Percentiles rank a stretch among this genome's conserved stretches.
phyloP scores from a whole-genome alignment of 1,284 basidiomycete genomes.

The Ustilago xerochloae region DNA sequence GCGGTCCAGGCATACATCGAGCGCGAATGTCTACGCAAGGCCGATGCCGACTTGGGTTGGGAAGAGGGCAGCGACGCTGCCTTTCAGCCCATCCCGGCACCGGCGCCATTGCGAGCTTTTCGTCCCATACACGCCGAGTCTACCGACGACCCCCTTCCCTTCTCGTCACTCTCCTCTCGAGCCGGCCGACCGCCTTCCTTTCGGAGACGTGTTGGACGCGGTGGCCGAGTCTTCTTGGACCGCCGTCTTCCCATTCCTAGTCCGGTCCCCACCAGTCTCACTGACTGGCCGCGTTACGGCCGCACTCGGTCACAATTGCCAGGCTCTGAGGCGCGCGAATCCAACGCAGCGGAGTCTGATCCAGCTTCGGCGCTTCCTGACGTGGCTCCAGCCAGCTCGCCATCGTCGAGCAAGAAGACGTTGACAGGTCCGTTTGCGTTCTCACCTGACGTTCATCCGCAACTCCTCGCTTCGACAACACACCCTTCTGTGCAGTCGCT shows the following conservation, averaged over 20 bases:
- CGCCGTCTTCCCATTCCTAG: constrained; percentile 61
- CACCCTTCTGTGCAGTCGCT: constrained; percentile 37
- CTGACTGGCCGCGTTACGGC: constrained; percentile 58
- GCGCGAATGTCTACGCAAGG: constrained; percentile 58
- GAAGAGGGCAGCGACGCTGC: constrained; percentile 65
- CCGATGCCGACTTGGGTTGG: constrained; percentile 61
- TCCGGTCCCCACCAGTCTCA: constrained; percentile 60
- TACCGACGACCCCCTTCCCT: constrained; percentile 28
- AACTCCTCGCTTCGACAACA: constrained; percentile 42
- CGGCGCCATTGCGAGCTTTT: constrained; percentile 57
- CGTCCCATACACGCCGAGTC: constrained; percentile 63
- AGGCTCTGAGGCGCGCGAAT: constrained; percentile 6
- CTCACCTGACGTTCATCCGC: constrained; percentile 53
- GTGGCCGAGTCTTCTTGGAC: constrained; percentile 65
- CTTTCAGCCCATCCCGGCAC: constrained; percentile 61
- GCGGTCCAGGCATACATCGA: constrained; percentile 66
- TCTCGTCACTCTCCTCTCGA: constrained; percentile 45
- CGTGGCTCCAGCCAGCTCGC: constrained; percentile 6
- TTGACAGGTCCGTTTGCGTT: constrained; percentile 59
- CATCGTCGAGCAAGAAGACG: constrained; percentile 20
- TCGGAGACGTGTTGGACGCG: constrained; percentile 64
- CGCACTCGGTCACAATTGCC: constrained; percentile 17
- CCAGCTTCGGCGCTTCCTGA: constrained; percentile 17
- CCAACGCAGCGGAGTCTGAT: constrained; percentile 4
- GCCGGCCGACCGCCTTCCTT: constrained; percentile 65